Conservation (phyloP, 139 green algal genomes). For the Edaphochlamys debaryana region DNA sequence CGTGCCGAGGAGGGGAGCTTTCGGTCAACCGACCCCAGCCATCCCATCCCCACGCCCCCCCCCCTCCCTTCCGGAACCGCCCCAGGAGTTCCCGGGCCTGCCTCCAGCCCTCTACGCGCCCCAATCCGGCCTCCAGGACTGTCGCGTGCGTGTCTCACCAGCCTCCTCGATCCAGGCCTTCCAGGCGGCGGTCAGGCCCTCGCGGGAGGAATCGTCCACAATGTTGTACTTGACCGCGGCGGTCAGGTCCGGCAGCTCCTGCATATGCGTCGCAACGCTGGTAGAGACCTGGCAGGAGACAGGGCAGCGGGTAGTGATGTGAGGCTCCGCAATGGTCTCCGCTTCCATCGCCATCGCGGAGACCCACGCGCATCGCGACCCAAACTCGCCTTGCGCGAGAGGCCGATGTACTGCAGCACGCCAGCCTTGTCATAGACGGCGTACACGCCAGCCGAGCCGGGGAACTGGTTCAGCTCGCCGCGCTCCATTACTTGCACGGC, state of each 20-base stretch:
- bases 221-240: conserved; percentile 62
- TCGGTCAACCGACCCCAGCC: too few species aligned
- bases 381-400: conserved; percentile 74
- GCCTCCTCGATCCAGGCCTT: conserved; percentile 86
- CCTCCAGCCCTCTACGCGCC: too few species aligned
- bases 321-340: too few species aligned
- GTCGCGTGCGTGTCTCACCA: too few species aligned
- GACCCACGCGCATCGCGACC: too few species aligned
- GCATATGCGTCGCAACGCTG: conserved; percentile 76
- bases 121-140: too few species aligned
- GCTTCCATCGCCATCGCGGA: too few species aligned
- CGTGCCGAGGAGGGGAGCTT: too few species aligned
- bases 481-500: conserved; percentile 44
- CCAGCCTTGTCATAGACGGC: conserved; percentile 69
- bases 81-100: too few species aligned
- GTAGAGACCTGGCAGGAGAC: conserved; percentile 60
- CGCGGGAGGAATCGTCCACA: conserved; percentile 63
- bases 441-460: conserved; percentile 72
- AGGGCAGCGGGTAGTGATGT: too few species aligned
- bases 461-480: conserved; percentile 53
- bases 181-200: conserved; percentile 83
- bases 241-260: conserved; percentile 79
- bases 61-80: too few species aligned
- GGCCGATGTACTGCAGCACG: conserved; percentile 75
- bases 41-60: too few species aligned